phyloP scores from a whole-genome alignment of 169 alveolate genomes.

The Miamiensis avidus region DNA sequence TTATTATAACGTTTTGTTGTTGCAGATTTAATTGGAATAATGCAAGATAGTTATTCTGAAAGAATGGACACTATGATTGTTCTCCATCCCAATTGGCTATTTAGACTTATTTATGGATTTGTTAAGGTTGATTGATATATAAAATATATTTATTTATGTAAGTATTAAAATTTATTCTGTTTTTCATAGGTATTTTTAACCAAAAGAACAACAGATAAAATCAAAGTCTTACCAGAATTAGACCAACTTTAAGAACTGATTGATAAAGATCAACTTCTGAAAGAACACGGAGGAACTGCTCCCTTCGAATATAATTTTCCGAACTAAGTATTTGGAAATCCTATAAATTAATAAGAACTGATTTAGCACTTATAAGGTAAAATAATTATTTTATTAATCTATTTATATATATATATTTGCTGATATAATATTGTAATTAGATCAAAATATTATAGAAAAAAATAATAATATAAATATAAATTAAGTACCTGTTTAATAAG shows the following conservation, averaged over 20 bases:
- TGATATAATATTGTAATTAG: too few relatives aligned
- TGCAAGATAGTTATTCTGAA: slow-evolving; percentile 70
- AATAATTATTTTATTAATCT: too few relatives aligned
- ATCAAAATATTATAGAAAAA: too few relatives aligned
- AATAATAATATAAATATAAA: too few relatives aligned
- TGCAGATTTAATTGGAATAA: slow-evolving; percentile 19
- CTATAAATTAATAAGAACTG: too few relatives aligned
- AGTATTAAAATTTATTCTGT: background rate
- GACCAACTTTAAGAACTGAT: background rate
- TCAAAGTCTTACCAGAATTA: background rate
- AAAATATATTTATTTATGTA: too few relatives aligned
- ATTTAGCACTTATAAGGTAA: too few relatives aligned
- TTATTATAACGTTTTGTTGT: too few relatives aligned
- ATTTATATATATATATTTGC: too few relatives aligned
- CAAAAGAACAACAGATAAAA: background rate
- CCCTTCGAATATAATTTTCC: background rate
- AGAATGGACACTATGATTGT: slow-evolving; percentile 54
- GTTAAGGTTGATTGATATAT: slow-evolving; percentile 17
- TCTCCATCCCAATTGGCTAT: slow-evolving; percentile 61
- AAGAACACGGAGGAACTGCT: background rate
- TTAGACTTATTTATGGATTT: slow-evolving; percentile 45
- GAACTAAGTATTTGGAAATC: background rate
- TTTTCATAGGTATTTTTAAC: background rate
- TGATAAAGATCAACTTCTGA: background rate
- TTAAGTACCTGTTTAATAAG: too few relatives aligned